Evolutionary conservation across 1,284 basidiomycete species (phyloP), one percentile per base, ranked within the genome.

Genomic region (Phylloboletellus chloephorus): DNA sequence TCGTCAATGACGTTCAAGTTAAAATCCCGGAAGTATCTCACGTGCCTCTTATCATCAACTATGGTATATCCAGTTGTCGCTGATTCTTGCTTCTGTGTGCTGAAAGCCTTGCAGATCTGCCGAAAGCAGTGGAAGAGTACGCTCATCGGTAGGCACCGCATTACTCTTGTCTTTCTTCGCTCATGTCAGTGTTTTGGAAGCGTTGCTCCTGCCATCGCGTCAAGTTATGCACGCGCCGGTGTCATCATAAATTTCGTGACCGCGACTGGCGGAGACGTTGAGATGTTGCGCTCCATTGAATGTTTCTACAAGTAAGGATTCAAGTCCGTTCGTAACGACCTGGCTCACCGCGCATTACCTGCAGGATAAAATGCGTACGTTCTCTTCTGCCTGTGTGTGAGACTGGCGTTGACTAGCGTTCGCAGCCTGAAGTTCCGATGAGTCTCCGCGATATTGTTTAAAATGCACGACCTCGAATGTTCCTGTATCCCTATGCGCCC

Each of bases 251-350:
- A 94, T 60, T 94, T 96, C 56, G 93, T 97, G 45, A 96, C 94
- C 44, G 93, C 93, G 31, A 92, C 91, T 2, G 93, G 93, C 24
- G 93, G 93, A 32, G 93, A 97, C 61, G 91, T 97, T 35, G 93
- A 97, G 70, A 96, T 96, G 93, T 71, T 97, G 51, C 79, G 93
- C 58, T 92, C 88, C 53, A 94, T 96, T 71, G 93, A 97, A 72
- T 95, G 92, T 74, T 92, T 91, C 67, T 94, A 93, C 74, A 89
- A 92, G 78, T 93, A 53, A 52, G 53, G 5, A 32, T 37, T 33
- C 31, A 10, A n/a, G 1, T 28, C 21, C 13, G 15, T 33, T 42
- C 15, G 13, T 8, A 41, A 19, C 25, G n/a, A 17, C n/a, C 25
- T 41, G 4, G 17, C 45, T 56, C 38, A 51, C 37, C 12, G 19